These are phyloP conservation scores for Phallus indusiatus DNA, from an alignment of 768 basidiomycete genomes.

Conservation along the genomic window DNA sequence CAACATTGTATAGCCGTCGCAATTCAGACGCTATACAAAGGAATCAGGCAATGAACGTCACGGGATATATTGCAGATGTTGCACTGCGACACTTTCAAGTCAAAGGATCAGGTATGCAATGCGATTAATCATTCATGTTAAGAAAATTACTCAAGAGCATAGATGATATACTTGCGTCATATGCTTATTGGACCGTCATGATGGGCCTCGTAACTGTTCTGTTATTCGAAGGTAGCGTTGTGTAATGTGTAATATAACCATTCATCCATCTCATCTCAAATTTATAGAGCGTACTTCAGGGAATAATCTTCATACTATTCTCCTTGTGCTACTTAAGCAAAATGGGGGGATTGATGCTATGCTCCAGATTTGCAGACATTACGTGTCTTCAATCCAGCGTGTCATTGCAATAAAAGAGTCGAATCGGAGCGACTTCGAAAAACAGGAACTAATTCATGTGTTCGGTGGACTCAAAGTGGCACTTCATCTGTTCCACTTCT, in stretches of 20 bases:
- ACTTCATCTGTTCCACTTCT: constrained; percentile 62
- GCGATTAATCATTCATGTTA: not conserved
- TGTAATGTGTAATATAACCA: not conserved
- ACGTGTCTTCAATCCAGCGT: constrained; percentile 48
- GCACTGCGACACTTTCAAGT: constrained; percentile 61
- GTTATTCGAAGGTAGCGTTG: constrained; percentile 47
- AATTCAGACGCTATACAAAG: constrained; percentile 67
- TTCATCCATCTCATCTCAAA: not conserved
- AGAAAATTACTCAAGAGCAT: constrained; percentile 8
- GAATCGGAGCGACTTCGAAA: constrained; percentile 45
- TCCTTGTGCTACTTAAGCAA: constrained; percentile 66
- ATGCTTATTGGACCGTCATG: constrained; percentile 46
- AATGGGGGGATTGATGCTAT: constrained; percentile 62
- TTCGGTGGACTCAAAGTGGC: constrained; percentile 76
- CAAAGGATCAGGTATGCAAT: constrained; percentile 41
- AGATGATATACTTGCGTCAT: constrained; percentile 34
- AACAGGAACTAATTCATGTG: constrained; percentile 64
- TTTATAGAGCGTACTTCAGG: constrained; percentile 62
- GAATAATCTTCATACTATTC: constrained; percentile 71
- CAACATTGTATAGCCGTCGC: constrained; percentile 61
- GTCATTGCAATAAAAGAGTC: constrained; percentile 41
- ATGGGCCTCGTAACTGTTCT: constrained; percentile 41
- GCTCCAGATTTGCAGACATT: constrained; percentile 44
- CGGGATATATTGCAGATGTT: constrained; percentile 58
- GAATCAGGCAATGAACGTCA: constrained; percentile 65